Percentiles rank a stretch among this genome's conserved stretches.
Evolutionary conservation across 257 asterid genomes (phyloP).

Genomic region (Schizonepeta tenuifolia): DNA sequence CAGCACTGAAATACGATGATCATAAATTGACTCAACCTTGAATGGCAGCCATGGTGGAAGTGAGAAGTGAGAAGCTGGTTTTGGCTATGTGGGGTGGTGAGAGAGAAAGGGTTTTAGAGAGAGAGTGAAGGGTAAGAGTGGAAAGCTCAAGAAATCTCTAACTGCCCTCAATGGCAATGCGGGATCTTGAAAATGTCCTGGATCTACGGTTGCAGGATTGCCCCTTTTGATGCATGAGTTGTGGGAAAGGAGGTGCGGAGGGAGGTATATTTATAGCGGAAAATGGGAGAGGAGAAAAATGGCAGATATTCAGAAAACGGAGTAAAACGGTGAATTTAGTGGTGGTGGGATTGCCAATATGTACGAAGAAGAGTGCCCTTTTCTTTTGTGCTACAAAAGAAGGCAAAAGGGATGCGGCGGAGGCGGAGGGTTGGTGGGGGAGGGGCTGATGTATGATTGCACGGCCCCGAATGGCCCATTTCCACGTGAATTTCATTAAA

Average conservation of each 20-base stretch:
- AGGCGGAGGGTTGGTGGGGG: not conserved
- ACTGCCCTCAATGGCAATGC: slow-evolving; percentile 83
- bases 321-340: not conserved
- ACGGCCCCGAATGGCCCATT: not conserved
- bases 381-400: not conserved
- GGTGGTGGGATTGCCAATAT: slow-evolving; percentile 22
- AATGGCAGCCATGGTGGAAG: slow-evolving; percentile 54
- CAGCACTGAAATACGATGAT: not conserved
- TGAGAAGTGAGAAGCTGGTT: slow-evolving; percentile 18
- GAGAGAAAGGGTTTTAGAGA: not conserved
- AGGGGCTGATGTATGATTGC: not conserved
- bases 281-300: slow-evolving; percentile 16
- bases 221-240: slow-evolving; percentile 85
- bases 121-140: not conserved
- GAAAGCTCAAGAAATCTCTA: slow-evolving; percentile 29
- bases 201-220: slow-evolving; percentile 67
- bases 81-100: not conserved
- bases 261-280: slow-evolving; percentile 33
- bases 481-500: not conserved
- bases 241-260: not conserved
- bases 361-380: not conserved
- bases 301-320: not conserved
- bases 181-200: slow-evolving; percentile 90
- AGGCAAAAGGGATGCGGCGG: slow-evolving; percentile 23
- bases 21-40: slow-evolving; percentile 42